Evolutionary conservation across 75 land plant genomes (phyloP), one percentile per base, ranked within the genome.

Genomic region (Pinus albicaulis): DNA sequence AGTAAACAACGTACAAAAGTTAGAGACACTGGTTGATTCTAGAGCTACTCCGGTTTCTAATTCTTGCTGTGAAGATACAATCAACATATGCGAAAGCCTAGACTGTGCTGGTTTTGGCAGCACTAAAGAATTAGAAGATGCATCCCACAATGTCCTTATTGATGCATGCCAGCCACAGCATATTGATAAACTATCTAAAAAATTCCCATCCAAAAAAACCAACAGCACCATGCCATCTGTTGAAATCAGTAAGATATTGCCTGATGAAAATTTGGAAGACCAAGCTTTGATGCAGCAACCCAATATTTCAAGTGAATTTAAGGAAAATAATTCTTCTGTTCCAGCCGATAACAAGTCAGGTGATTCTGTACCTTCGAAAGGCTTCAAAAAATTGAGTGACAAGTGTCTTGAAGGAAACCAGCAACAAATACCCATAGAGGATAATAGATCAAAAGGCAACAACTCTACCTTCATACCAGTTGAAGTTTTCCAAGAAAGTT

Each of bases 101-200:
- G 95, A 81, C 55, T 81, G 80, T 48, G 87, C 89, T 5, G 81
- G 88, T 74, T 80, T 73, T 25, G 82, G 84, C 11, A 80, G 84
- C 72, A 78, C 83, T 75, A 57, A 80, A 20, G 87, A 82, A 74
- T 80, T 86, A 57, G 91, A 93, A 78, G 78, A 86, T 79, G 87
- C 85, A 22, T 83, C 86, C 71, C 95, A 91, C 78, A 92, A 89
- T 81, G 91, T 92, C 11, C 74, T 93, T 5, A 91, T 93, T 68
- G 98, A 95, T 26, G 71, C 71, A 68, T 26, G 76, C 20, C 68
- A 68, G 62, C 72, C 82, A 12, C 10, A 10, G 16, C 22, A 44
- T 66, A 60, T n/a, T 25, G 65, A 55, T 13, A 83, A 82, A 56
- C 7, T 44, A 6, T 44, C 8, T 44, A 44, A 44, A 44, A 44